Evolutionary conservation across 208 protist species (phyloP).

Genomic region (Crithidia brevicula): DNA sequence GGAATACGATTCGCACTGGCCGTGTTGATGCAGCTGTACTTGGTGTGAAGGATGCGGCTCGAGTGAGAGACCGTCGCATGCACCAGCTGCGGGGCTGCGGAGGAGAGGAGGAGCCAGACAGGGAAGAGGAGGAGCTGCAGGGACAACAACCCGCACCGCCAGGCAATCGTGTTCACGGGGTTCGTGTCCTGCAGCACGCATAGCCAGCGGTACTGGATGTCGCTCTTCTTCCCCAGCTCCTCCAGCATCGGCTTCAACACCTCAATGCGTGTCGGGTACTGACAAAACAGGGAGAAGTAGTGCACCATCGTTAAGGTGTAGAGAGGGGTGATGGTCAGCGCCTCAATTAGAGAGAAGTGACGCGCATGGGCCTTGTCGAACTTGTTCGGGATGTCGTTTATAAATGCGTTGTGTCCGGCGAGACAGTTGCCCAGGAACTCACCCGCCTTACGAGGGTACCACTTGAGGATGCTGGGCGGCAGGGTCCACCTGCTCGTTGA

Average conservation of each 20-base stretch:
- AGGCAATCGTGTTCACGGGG: conserved; percentile 49
- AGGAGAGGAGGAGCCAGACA: conserved; percentile 61
- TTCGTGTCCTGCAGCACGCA: conserved; percentile 46
- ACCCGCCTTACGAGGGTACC: conserved; percentile 69
- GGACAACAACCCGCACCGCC: conserved; percentile 48
- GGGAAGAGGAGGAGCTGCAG: conserved; percentile 72
- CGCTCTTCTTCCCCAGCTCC: conserved; percentile 54
- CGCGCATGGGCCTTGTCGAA: conserved; percentile 69
- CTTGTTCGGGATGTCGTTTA: conserved; percentile 69
- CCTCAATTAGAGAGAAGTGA: conserved; percentile 80
- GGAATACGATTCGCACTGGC: conserved; percentile 1
- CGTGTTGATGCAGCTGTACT: conserved; percentile 69
- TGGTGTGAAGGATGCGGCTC: conserved; percentile 74
- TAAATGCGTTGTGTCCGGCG: conserved; percentile 81
- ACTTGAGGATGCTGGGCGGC: conserved; percentile 22
- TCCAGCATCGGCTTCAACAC: conserved; percentile 53
- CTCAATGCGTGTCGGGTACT: conserved; percentile 53
- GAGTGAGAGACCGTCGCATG: conserved; percentile 70
- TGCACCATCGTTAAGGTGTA: conserved; percentile 81
- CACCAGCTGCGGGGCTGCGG: conserved; percentile 68
- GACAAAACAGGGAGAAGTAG: conserved; percentile 83
- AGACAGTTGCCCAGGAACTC: conserved; percentile 76
- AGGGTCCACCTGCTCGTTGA: conserved; percentile 28
- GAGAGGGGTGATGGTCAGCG: conserved; percentile 66
- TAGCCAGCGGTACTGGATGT: conserved; percentile 59